Base-by-base conservation (phyloP, 1,284 basidiomycete species). In the Cronartium quercuum region DNA sequence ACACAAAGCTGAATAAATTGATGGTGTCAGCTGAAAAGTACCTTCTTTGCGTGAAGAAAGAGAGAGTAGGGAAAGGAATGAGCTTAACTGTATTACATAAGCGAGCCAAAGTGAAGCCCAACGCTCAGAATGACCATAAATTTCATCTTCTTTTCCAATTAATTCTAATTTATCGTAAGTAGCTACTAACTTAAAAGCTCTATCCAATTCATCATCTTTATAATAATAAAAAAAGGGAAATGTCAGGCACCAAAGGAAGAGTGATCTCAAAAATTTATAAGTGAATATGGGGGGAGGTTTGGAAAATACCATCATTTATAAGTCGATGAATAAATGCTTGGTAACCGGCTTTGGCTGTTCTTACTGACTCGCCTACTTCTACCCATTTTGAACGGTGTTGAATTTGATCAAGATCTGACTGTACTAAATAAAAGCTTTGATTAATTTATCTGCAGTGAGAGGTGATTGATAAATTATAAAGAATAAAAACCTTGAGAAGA, bases 251-350 rank as follows among this genome's bases (percentile, higher is more conserved):
- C n/a, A 15, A 15, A 29, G 38, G 10, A 42, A 12, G 21, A 21
- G 29, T 68, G 12, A 24, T 62, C 12, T 44, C n/a, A n/a, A n/a
- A n/a, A n/a, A n/a, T n/a, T n/a, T n/a, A n/a, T n/a, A n/a, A n/a
- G n/a, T n/a, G n/a, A n/a, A n/a, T n/a, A n/a, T n/a, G n/a, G n/a
- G n/a, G n/a, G n/a, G n/a, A n/a, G n/a, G n/a, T n/a, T n/a, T n/a
- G n/a, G n/a, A n/a, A 57, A n/a, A 61, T 51, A 74, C 71, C 71
- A 13, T 74, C 21, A 74, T 74, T 35, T 29, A 74, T 57, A 5
- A 61, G 29, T 21, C 66, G 64, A 6, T 61, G 35, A 2, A 74
- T 40, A 61, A 74, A 66, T 1, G 44, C 66, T 64, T 60, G 64
- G 34, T 74, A 74, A 12, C 71, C 71, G 24, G 57, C 12, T 42